Percentiles rank a stretch among this genome's conserved stretches.
Conservation (phyloP, 2,329 filamentous ascomycete species). For the Fusarium paranaense region DNA sequence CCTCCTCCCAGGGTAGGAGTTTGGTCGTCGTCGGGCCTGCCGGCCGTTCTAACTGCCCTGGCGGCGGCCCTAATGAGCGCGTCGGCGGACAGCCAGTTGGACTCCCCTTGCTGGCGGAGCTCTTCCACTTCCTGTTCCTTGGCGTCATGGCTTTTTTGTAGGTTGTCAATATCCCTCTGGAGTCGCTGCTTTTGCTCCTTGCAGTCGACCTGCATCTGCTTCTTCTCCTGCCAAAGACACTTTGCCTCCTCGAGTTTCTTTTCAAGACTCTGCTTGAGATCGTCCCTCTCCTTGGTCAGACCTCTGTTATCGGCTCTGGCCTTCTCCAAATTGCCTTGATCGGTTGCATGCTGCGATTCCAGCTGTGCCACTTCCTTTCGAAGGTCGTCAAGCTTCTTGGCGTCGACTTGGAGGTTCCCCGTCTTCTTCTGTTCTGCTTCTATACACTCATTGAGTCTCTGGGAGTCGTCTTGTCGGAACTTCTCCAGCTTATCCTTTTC, state of each 20-base stretch:
- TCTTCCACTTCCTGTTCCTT: background rate
- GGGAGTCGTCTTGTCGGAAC: background rate
- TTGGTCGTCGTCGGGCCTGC: background rate
- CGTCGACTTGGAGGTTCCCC: background rate
- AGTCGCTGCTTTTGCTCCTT: background rate
- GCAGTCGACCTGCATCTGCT: background rate
- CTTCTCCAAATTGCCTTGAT: background rate
- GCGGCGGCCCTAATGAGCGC: conserved; percentile 5
- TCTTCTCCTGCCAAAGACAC: background rate
- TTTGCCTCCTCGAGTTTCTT: background rate
- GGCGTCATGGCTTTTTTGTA: background rate
- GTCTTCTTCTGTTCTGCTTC: background rate
- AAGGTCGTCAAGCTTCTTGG: background rate
- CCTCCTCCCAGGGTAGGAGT: background rate
- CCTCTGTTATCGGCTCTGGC: background rate
- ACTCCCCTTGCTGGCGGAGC: background rate
- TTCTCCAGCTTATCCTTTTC: background rate
- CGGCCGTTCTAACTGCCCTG: background rate
- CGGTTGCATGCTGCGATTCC: background rate
- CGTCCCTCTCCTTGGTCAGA: background rate
- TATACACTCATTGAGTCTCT: background rate
- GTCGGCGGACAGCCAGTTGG: conserved; percentile 12
- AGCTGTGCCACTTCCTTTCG: background rate
- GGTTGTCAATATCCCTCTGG: background rate
- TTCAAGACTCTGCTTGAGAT: background rate